Evolutionary conservation across 169 alveolate species (phyloP).

Genomic region (Theileria parva): DNA sequence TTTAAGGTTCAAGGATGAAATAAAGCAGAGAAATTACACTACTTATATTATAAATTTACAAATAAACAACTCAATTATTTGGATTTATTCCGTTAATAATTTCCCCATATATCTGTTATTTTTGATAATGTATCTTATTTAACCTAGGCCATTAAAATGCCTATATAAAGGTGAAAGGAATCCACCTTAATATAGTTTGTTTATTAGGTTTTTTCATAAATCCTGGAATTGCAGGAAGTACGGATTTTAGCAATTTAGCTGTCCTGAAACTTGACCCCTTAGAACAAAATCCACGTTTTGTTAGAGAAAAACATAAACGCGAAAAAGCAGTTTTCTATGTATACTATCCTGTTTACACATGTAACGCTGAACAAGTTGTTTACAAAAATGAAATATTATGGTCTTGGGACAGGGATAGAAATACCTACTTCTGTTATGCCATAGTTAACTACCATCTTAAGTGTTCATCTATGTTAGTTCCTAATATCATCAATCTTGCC

Average conservation of each 20-base stretch:
- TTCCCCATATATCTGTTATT: neutral
- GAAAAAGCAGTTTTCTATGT: neutral
- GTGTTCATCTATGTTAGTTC: neutral
- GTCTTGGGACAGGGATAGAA: neutral
- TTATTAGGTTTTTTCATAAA: too few species aligned
- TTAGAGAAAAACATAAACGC: neutral
- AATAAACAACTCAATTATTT: neutral
- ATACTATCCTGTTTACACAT: neutral
- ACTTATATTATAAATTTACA: neutral
- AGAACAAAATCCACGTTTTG: neutral
- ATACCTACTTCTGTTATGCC: neutral
- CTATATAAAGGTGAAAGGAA: neutral
- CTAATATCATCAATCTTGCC: neutral
- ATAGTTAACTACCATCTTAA: neutral
- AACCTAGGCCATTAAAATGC: neutral
- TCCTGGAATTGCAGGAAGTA: neutral
- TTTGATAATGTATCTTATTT: neutral
- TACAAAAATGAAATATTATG: neutral
- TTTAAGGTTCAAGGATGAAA: neutral
- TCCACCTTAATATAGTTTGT: neutral
- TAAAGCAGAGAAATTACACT: neutral
- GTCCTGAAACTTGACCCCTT: neutral
- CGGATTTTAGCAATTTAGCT: too few species aligned
- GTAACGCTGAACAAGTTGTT: neutral
- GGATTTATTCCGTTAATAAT: neutral